Conservation (phyloP, 108 stramenopile species). For the Discostella stelligeroides region DNA sequence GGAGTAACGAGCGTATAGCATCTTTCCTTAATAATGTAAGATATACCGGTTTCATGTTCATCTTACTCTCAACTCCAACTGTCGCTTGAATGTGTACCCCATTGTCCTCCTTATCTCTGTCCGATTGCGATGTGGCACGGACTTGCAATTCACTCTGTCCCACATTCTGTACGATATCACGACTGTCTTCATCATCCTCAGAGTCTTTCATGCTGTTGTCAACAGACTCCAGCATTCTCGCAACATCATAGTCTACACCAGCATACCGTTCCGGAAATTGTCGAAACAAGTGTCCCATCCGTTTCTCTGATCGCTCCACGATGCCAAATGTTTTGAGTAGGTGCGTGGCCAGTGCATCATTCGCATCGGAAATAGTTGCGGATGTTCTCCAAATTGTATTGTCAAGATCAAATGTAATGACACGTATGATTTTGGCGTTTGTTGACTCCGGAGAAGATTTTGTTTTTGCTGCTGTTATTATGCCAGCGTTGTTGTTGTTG, state of each 20-base stretch:
- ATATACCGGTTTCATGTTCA: conserved; percentile 63
- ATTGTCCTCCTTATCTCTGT: conserved; percentile 20
- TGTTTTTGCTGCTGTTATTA: no score
- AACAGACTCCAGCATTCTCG: background rate
- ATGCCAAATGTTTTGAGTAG: conserved; percentile 41
- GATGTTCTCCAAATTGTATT: conserved; percentile 86
- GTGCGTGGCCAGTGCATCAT: conserved; percentile 65
- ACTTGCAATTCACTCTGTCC: conserved; percentile 12
- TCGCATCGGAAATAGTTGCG: conserved; percentile 71
- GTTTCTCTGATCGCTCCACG: conserved; percentile 60
- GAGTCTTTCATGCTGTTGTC: background rate
- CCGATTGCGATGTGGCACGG: no score
- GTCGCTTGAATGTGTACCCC: conserved; percentile 56
- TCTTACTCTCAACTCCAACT: conserved; percentile 60
- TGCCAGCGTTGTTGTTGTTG: background rate
- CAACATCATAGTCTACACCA: conserved; percentile 6
- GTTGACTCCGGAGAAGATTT: background rate
- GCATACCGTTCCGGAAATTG: conserved; percentile 18
- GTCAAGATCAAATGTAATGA: conserved; percentile 86
- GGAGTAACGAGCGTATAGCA: conserved; percentile 57
- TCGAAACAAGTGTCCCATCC: conserved; percentile 74
- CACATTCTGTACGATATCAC: conserved; percentile 17
- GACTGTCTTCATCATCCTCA: conserved; percentile 1
- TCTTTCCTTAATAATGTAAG: conserved; percentile 79
- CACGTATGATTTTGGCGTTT: conserved; percentile 52